Percentiles rank a stretch among this genome's conserved stretches.
Evolutionary conservation across 306 rosid species (phyloP).

Genomic region (Quercus suber): DNA sequence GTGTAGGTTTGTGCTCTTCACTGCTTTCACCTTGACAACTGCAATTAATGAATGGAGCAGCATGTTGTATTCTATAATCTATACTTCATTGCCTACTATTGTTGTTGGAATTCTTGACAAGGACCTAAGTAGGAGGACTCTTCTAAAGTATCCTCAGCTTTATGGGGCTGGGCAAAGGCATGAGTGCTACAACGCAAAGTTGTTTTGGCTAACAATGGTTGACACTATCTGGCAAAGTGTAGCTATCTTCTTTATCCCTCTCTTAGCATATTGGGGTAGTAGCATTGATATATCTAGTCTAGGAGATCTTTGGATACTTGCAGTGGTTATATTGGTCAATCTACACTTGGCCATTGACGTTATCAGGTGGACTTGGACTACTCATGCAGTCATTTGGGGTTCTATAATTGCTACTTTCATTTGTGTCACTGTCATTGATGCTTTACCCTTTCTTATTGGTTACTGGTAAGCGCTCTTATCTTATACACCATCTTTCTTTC

Average conservation of each 20-base stretch:
- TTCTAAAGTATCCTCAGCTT: slow-evolving; percentile 71
- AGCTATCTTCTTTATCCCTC: slow-evolving; percentile 68
- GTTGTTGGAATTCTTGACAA: slow-evolving; percentile 92
- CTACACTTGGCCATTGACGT: slow-evolving; percentile 94
- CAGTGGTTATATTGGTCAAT: slow-evolving; percentile 79
- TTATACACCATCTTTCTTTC: background rate
- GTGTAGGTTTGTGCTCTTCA: slow-evolving; percentile 76
- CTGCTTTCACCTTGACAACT: slow-evolving; percentile 71
- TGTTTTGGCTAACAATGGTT: slow-evolving; percentile 71
- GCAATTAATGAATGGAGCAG: slow-evolving; percentile 96
- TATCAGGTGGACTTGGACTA: slow-evolving; percentile 69
- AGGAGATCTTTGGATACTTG: slow-evolving; percentile 96
- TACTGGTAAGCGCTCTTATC: slow-evolving; percentile 62
- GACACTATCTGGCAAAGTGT: slow-evolving; percentile 97
- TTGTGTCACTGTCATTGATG: slow-evolving; percentile 63
- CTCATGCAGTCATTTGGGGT: slow-evolving; percentile 92
- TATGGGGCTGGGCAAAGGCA: slow-evolving; percentile 84
- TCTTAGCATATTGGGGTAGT: slow-evolving; percentile 70
- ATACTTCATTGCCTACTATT: slow-evolving; percentile 78
- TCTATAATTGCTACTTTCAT: slow-evolving; percentile 75
- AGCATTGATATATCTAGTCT: slow-evolving; percentile 60
- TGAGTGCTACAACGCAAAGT: slow-evolving; percentile 71
- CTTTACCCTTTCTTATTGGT: slow-evolving; percentile 54
- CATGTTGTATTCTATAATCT: slow-evolving; percentile 70
- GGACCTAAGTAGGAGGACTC: slow-evolving; percentile 83